A percentile compares a stretch with the other conserved stretches of the same genome.
These are phyloP conservation scores for Microcos paniculata DNA, from an alignment of 345 rosid genomes.

Conservation along the genomic window DNA sequence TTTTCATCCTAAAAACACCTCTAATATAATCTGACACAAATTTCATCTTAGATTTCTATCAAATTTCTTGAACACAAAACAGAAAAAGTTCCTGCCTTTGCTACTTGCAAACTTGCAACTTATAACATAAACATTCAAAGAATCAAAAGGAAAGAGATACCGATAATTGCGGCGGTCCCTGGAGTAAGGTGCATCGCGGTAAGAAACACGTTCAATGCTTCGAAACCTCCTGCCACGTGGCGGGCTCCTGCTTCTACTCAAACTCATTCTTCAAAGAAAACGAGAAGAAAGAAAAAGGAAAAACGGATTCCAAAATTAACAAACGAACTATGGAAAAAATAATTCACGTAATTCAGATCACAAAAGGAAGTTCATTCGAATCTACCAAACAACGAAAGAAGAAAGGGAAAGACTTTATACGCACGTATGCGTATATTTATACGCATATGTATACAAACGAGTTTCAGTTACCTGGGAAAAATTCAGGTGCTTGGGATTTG, in stretches of 20 bases:
- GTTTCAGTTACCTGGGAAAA: not conserved
- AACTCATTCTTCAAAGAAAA: not conserved
- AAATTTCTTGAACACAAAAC: not conserved
- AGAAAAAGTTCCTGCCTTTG: not conserved
- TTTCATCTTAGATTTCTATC: not conserved
- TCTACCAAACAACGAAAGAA: not conserved
- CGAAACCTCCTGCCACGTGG: not conserved
- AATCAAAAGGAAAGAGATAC: not conserved
- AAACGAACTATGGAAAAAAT: not conserved
- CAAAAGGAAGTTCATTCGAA: not conserved
- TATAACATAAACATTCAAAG: not conserved
- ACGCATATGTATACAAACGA: not conserved
- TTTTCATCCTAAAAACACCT: not conserved
- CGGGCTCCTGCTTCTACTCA: not conserved
- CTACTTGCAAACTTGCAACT: not conserved
- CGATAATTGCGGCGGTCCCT: constrained; percentile 4
- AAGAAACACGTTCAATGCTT: not conserved
- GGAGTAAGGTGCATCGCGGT: not conserved
- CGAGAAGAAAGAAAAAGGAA: no score
- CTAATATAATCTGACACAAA: not conserved
- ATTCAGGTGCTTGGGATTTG: not conserved
- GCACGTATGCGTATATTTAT: not conserved
- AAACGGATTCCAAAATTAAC: not conserved
- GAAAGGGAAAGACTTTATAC: not conserved
- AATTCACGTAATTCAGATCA: not conserved